phyloP scores from a whole-genome alignment of 371 early-diverging fungal species.

The Lichtheimia hyalospora region DNA sequence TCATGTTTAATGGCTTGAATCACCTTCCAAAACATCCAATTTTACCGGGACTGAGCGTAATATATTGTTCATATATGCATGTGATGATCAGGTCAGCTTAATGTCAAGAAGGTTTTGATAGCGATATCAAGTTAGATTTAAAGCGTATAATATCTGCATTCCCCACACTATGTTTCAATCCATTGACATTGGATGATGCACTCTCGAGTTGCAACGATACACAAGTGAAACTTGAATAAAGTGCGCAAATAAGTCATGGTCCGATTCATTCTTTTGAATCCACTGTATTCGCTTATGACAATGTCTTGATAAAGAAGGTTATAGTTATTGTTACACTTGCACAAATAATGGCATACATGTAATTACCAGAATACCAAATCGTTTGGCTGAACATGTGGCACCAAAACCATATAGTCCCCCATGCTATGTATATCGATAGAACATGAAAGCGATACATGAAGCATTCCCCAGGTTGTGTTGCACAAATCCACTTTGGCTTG shows the following conservation, averaged over 20 bases:
- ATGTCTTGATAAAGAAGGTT: slow-evolving; percentile 5
- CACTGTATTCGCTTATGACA: slow-evolving; percentile 37
- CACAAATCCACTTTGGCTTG: too few relatives aligned
- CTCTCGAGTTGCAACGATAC: slow-evolving; percentile 31
- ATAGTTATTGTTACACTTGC: too few relatives aligned
- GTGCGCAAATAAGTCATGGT: slow-evolving; percentile 28
- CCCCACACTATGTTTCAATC: slow-evolving; percentile 18
- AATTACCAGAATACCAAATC: slow-evolving; percentile 35
- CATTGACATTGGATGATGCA: slow-evolving; percentile 18
- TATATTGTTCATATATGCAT: slow-evolving; percentile 26
- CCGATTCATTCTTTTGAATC: slow-evolving; percentile 25
- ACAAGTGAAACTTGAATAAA: slow-evolving; percentile 30
- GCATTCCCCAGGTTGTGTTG: too few relatives aligned
- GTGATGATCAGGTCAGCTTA: slow-evolving; percentile 35
- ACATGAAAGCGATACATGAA: too few relatives aligned
- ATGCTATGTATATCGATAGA: too few relatives aligned
- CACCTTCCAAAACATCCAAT: background rate
- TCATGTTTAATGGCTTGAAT: too few relatives aligned
- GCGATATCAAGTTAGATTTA: background rate
- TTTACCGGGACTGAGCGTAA: slow-evolving; percentile 11
- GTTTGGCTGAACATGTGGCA: slow-evolving; percentile 29
- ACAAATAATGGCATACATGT: too few relatives aligned
- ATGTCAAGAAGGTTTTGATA: background rate
- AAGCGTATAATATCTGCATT: background rate
- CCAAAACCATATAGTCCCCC: slow-evolving; percentile 24